Evolutionary conservation across 2,329 filamentous ascomycete species (phyloP).

Genomic region (Dactylellina parvicollis): DNA sequence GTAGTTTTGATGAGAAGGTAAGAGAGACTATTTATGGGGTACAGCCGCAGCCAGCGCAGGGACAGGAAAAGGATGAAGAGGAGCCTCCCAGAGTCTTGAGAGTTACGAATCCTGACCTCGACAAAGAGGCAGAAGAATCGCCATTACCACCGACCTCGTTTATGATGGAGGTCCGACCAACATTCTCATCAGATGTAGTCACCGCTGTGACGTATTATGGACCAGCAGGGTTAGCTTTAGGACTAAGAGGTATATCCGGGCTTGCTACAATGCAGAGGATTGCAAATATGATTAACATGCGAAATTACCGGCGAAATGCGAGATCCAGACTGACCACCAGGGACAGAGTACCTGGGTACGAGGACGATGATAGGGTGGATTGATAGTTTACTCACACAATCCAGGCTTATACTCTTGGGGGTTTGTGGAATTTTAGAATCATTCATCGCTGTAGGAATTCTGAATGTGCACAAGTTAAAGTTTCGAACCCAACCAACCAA

Average conservation of each 20-base stretch:
- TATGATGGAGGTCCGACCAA: background rate
- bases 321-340: too few relatives aligned
- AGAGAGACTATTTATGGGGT: background rate
- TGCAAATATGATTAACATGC: background rate
- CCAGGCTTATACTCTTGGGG: too few relatives aligned
- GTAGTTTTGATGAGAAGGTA: background rate
- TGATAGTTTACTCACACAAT: too few relatives aligned
- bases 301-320: too few relatives aligned
- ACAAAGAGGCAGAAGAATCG: background rate
- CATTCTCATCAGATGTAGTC: too few relatives aligned
- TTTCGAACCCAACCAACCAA: too few relatives aligned
- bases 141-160: background rate
- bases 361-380: too few relatives aligned
- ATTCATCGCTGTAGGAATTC: too few relatives aligned
- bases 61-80: background rate
- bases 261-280: background rate
- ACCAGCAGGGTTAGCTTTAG: background rate
- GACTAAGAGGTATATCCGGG: background rate
- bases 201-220: background rate
- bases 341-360: too few relatives aligned
- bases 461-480: too few relatives aligned
- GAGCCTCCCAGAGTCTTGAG: background rate
- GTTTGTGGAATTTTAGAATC: too few relatives aligned
- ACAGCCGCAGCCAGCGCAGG: background rate
- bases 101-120: conserved; percentile 7